Conservation (phyloP, 1,139 yeast species). For the Pichia sp. region DNA sequence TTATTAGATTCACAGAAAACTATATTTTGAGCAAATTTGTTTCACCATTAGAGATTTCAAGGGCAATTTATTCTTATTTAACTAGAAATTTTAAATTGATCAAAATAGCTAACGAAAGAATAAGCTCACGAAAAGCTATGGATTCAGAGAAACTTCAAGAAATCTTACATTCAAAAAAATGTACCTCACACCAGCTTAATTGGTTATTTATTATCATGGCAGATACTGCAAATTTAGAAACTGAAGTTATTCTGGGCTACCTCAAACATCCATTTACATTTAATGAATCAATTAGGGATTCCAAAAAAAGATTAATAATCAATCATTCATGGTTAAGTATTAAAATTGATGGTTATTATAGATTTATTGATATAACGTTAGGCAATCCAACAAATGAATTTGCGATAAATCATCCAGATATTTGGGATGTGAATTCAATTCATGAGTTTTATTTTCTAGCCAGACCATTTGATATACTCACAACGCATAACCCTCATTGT, state of each 20-base stretch:
- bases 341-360: conserved; percentile 66
- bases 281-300: conserved; percentile 25
- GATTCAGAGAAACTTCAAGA: conserved; percentile 20
- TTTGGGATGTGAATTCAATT: conserved; percentile 10
- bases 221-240: conserved; percentile 60
- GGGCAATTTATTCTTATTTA: conserved; percentile 58
- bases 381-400: conserved; percentile 53
- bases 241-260: conserved; percentile 76
- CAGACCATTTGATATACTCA: conserved; percentile 66
- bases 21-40: conserved; percentile 38
- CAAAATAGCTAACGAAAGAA: conserved; percentile 18
- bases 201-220: conserved; percentile 70
- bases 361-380: conserved; percentile 64
- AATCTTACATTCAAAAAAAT: conserved; percentile 35
- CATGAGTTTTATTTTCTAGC: conserved; percentile 61
- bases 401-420: conserved; percentile 16
- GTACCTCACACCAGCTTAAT: conserved; percentile 70
- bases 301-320: conserved; percentile 38
- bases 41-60: conserved; percentile 45
- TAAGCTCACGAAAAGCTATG: conserved; percentile 26
- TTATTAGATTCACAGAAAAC: conserved; percentile 42
- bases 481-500: conserved; percentile 80
- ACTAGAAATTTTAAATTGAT: conserved; percentile 39
- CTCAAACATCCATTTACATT: conserved; percentile 67
- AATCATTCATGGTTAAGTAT: conserved; percentile 91